Evolutionary conservation across 2,329 filamentous ascomycete species (phyloP), one percentile per base, ranked within the genome.

Genomic region (Cadophora sp.): DNA sequence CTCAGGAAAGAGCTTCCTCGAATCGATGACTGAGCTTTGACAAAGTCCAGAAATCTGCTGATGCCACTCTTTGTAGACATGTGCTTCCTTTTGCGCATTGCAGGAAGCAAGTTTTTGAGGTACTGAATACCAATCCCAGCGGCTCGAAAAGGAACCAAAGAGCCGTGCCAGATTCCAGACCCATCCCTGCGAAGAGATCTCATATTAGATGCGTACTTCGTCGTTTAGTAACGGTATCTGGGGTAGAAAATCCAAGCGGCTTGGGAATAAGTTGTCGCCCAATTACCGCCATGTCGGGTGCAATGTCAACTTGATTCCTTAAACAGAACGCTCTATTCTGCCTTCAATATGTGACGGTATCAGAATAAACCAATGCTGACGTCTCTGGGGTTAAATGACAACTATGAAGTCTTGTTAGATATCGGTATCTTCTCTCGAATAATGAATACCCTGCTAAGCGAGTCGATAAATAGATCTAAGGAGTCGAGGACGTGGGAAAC

Each of bases 21-120:
- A 29, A 29, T n/a, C 58, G 37, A 61, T 61, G 26, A 60, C 37
- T 60, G 29, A 56, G 53, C 53, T 34, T 56, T 56, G 53, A 56
- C 53, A 56, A 56, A 56, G 27, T 56, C 9, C 27, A 29, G 16
- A 56, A 34, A 31, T 19, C 53, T 56, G 53, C 53, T 56, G 53
- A 34, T 56, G 7, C 14, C 53, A 34, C 9, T 11, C 19, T 56
- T 56, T 56, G 29, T 34, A 22, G 16, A 56, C 29, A 34, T 34
- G 53, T 56, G 29, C 6, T 34, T 56, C 16, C 19, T 34, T 34
- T 56, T 27, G 29, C 34, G 27, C 16, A 29, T 22, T 58, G 55
- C 55, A 58, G 55, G 55, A 37, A 37, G 31, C 29, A 58, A 58
- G n/a, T 24, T 22, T 24, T 58, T 24, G 55, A 40, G 19, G 29